Conservation (phyloP, 345 rosid genomes). For the Carallia pectinifolia region DNA sequence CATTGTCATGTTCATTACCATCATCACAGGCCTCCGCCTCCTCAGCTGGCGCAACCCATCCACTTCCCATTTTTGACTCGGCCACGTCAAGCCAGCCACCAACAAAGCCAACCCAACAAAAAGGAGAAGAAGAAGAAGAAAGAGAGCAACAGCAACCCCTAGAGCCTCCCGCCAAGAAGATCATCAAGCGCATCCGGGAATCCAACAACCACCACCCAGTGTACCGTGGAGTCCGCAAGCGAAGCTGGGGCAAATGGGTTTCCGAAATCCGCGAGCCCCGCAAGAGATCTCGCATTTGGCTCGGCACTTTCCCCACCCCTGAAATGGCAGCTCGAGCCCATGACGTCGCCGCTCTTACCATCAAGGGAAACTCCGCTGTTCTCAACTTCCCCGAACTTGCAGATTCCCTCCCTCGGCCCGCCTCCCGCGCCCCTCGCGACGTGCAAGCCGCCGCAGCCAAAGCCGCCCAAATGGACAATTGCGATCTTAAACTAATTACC, state of each 20-base stretch:
- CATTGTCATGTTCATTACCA: constrained; percentile 12
- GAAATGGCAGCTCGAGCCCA: constrained; percentile 99
- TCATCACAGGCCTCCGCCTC: constrained; percentile 11
- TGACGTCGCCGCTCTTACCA: constrained; percentile 84
- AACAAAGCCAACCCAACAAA: constrained; percentile 13
- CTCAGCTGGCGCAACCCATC: constrained; percentile 1
- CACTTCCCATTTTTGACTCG: too few species aligned
- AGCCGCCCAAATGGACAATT: constrained; percentile 70
- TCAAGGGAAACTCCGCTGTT: constrained; percentile 75
- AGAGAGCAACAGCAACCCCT: background rate
- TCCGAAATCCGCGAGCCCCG: constrained; percentile 94
- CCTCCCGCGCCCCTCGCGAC: constrained; percentile 71
- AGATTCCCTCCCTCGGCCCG: constrained; percentile 66
- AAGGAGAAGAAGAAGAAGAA: background rate
- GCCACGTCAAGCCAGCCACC: constrained; percentile 13
- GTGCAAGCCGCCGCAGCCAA: constrained; percentile 85
- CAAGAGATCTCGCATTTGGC: constrained; percentile 93
- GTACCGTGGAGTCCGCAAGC: constrained; percentile 86
- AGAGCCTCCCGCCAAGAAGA: constrained; percentile 23
- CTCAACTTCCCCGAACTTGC: constrained; percentile 86
- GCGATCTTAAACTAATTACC: constrained; percentile 17
- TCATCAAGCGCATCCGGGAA: constrained; percentile 43
- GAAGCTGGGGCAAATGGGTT: constrained; percentile 98
- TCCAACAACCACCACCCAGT: constrained; percentile 65
- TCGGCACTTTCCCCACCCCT: constrained; percentile 85